phyloP scores from a whole-genome alignment of 371 early-diverging fungal genomes.

The Mortierella sp. region DNA sequence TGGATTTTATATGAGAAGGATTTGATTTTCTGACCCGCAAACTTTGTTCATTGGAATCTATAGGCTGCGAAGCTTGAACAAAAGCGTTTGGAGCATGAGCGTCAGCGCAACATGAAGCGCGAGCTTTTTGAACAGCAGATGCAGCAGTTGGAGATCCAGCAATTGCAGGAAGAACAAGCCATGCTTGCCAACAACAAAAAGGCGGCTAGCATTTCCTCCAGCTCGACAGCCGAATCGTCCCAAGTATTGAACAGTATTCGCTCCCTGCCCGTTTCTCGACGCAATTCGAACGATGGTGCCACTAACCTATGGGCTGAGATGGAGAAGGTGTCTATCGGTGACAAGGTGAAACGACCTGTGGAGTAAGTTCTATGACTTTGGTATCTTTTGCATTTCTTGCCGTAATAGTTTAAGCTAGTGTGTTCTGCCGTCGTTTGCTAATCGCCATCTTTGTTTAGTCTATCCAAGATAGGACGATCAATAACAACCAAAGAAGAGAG shows the following conservation, averaged over 20 bases:
- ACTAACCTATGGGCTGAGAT: slow-evolving; percentile 62
- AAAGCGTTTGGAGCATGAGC: slow-evolving; percentile 59
- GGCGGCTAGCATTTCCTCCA: background rate
- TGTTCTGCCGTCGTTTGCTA: too few relatives aligned
- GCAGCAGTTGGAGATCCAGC: slow-evolving; percentile 59
- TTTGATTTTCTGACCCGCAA: background rate
- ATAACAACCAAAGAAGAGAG: slow-evolving; percentile 18
- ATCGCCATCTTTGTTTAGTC: background rate
- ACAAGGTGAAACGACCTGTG: slow-evolving; percentile 31
- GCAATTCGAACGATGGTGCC: slow-evolving; percentile 63
- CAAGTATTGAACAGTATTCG: slow-evolving; percentile 29
- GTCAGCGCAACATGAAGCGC: slow-evolving; percentile 55
- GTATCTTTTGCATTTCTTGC: too few relatives aligned
- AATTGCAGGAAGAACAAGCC: slow-evolving; percentile 57
- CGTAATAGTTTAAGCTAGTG: too few relatives aligned
- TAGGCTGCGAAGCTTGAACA: slow-evolving; percentile 58
- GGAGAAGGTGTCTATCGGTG: slow-evolving; percentile 56
- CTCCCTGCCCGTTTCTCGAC: slow-evolving; percentile 58
- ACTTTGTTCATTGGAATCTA: background rate
- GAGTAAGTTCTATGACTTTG: slow-evolving; percentile 28
- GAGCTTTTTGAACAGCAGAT: slow-evolving; percentile 60
- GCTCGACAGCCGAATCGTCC: slow-evolving; percentile 17
- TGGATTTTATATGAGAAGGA: too few relatives aligned
- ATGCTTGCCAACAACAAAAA: slow-evolving; percentile 52
- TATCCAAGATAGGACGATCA: slow-evolving; percentile 47